These are phyloP conservation scores for Eimeria mitis DNA, from an alignment of 169 alveolate species.

Conservation along the genomic window DNA sequence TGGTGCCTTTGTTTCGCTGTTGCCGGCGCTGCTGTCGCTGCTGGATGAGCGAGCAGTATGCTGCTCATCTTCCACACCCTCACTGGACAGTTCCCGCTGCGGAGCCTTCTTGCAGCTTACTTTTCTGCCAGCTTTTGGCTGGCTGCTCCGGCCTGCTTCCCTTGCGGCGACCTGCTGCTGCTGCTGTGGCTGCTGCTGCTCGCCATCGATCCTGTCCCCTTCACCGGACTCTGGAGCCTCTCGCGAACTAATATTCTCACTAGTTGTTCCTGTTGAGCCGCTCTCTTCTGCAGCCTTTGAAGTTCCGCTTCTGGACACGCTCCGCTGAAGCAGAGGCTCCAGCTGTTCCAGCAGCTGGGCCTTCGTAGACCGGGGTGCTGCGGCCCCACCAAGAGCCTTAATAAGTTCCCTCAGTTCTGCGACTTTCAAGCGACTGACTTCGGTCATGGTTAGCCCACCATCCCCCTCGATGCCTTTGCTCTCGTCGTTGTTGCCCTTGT, in stretches of 20 bases:
- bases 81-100: neutral
- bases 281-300: neutral
- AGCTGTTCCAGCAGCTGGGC: slow-evolving; percentile 59
- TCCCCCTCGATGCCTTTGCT: slow-evolving; percentile 20
- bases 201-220: slow-evolving; percentile 8
- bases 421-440: slow-evolving; percentile 28
- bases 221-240: neutral
- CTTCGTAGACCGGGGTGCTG: slow-evolving; percentile 5
- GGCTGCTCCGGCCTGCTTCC: neutral
- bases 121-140: neutral
- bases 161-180: slow-evolving; percentile 22
- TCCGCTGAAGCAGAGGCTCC: slow-evolving; percentile 38
- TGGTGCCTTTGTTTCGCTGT: neutral
- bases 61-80: neutral
- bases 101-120: neutral
- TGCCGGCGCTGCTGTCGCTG: neutral
- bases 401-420: slow-evolving; percentile 70
- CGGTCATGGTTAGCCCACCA: slow-evolving; percentile 31
- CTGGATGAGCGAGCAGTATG: neutral
- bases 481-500: slow-evolving; percentile 63
- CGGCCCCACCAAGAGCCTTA: slow-evolving; percentile 47
- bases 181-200: slow-evolving; percentile 12
- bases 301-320: neutral
- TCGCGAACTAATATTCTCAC: neutral
- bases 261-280: neutral